phyloP scores from a whole-genome alignment of 306 rosid species.

The Trifolium fragiferum region DNA sequence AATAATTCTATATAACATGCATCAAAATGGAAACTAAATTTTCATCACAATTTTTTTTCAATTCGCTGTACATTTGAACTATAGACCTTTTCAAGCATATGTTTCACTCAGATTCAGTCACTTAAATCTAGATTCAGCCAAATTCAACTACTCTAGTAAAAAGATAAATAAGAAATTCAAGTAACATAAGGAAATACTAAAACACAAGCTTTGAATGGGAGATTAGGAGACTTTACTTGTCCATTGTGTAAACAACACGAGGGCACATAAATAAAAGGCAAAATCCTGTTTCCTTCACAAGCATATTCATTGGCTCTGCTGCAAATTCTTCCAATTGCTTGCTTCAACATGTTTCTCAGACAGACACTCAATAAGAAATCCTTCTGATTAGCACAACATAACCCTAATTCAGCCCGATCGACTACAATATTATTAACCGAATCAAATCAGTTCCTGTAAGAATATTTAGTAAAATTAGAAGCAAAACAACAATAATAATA shows the following conservation, averaged over 20 bases:
- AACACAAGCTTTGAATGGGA: background rate
- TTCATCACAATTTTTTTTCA: constrained; percentile 5
- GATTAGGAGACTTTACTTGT: constrained; percentile 52
- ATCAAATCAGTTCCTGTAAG: background rate
- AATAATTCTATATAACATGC: background rate
- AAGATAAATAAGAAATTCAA: constrained; percentile 17
- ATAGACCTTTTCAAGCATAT: constrained; percentile 10
- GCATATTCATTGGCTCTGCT: constrained; percentile 46
- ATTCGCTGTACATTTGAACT: background rate
- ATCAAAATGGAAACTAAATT: constrained; percentile 19
- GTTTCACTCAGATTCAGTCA: background rate
- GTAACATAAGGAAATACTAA: background rate
- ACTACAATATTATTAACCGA: background rate
- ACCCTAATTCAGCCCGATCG: background rate
- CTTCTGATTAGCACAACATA: constrained; percentile 8
- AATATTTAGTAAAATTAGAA: constrained; percentile 14
- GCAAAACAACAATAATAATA: too few relatives aligned
- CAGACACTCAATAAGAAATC: background rate
- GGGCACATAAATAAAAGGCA: constrained; percentile 58
- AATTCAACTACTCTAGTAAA: background rate
- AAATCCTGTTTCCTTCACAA: constrained; percentile 51
- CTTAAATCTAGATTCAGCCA: constrained; percentile 18
- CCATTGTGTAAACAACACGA: constrained; percentile 60
- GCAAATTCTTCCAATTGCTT: constrained; percentile 54
- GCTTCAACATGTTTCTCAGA: constrained; percentile 65